Evolutionary conservation across 208 protist genomes (phyloP), one percentile per base, ranked within the genome.

Genomic region (Wallacemonas sp.): DNA sequence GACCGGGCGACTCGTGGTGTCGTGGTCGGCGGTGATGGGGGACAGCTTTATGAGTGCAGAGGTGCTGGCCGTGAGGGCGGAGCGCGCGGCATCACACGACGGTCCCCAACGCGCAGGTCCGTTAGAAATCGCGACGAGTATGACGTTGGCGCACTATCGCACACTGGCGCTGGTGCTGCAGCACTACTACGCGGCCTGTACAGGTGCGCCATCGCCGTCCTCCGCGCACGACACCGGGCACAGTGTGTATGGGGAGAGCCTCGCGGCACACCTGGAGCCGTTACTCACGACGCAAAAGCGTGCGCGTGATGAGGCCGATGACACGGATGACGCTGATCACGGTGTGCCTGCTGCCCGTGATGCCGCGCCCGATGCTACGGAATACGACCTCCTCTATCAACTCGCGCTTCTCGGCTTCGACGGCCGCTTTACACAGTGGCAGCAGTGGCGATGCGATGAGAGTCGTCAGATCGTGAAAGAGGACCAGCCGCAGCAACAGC

Each of bases 391-490:
- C 19, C 52, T 58, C 32, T 38, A 39, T 39, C 30, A 58, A n/a
- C 26, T 58, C 4, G 30, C 23, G 52, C 52, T 58, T 26, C 52
- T 58, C n/a, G 52, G 52, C 23, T 58, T 58, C 26, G 52, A 58
- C 16, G 52, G 52, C 52, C 34, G 52, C 23, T 17, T 58, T 8
- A n/a, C n/a, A 21, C 52, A 17, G 9, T 58, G 52, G 52, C 11
- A 58, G n/a, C 30, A 34, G 26, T 58, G 52, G 52, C 47, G 30
- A 30, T 23, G 14, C 36, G 36, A 49, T 26, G 17, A 49, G 44
- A 9, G 5, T 9, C 17, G 44, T 5, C 17, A 17, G 4, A 5
- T 8, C 44, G 44, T 17, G 44, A 17, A 49, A 17, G 5, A 32
- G 26, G 14, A 52, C 19, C 33, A 33, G 4, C 30, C 1, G 38